phyloP scores from a whole-genome alignment of 371 early-diverging fungal species.

The Syncephalastrum monosporum region DNA sequence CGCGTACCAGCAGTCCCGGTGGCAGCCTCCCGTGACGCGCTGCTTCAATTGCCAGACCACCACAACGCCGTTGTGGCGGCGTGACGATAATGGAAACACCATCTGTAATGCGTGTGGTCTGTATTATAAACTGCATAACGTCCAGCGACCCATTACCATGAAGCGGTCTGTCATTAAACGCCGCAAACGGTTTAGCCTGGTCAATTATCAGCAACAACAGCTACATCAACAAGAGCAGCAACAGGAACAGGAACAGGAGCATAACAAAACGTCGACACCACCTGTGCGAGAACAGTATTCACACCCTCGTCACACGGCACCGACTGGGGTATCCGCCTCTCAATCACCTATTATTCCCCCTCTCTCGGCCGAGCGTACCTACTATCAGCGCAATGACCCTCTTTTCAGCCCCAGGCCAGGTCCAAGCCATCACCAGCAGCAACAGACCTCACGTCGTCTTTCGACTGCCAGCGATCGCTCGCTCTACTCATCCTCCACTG shows the following conservation, averaged over 20 bases:
- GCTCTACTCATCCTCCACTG: no score
- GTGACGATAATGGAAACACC: slow-evolving; percentile 72
- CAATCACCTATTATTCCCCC: no score
- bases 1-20: slow-evolving; percentile 11
- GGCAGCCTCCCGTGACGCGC: slow-evolving; percentile 21
- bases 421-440: no score
- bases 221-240: slow-evolving; percentile 4
- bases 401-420: no score
- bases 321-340: no score
- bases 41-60: slow-evolving; percentile 83
- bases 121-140: slow-evolving; percentile 78
- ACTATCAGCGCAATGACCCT: no score
- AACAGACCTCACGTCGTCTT: no score
- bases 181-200: slow-evolving; percentile 62
- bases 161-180: slow-evolving; percentile 80
- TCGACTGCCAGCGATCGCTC: no score
- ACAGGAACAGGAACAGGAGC: slow-evolving; percentile 1
- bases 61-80: slow-evolving; percentile 89
- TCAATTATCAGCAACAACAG: slow-evolving; percentile 17
- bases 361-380: no score
- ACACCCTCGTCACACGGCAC: no score
- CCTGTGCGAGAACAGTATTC: no score
- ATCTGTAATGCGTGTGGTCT: slow-evolving; percentile 90
- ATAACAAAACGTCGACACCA: background rate
- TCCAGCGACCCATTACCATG: slow-evolving; percentile 75